Evolutionary conservation across 208 protist species (phyloP).

Genomic region (Entamoeba dispar): DNA sequence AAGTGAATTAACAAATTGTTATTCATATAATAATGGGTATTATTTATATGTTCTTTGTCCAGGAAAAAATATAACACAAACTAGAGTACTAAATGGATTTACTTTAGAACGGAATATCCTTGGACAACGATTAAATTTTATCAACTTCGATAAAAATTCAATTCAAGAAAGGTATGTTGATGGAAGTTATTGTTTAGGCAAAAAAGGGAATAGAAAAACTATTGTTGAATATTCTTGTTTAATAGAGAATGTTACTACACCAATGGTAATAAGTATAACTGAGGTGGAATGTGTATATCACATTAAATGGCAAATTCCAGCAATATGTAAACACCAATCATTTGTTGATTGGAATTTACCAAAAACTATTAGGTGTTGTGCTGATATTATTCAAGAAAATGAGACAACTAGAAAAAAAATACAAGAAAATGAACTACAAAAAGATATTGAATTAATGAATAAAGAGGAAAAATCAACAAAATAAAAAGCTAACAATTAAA

Average conservation of each 20-base stretch:
- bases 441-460: too few species aligned
- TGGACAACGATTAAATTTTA: background rate
- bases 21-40: background rate
- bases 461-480: too few species aligned
- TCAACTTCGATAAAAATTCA: background rate
- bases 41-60: background rate
- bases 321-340: background rate
- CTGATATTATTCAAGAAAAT: background rate
- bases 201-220: background rate
- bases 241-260: background rate
- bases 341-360: background rate
- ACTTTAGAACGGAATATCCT: background rate
- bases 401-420: too few species aligned
- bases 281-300: background rate
- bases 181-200: background rate
- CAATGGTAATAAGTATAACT: background rate
- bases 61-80: background rate
- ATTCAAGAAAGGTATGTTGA: background rate
- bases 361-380: background rate
- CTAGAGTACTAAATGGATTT: background rate
- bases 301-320: background rate
- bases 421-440: too few species aligned
- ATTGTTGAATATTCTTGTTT: background rate
- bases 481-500: too few species aligned
- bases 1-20: background rate